Evolutionary conservation across 441 rosid genomes (phyloP).

Genomic region (Isatis lusitanica): DNA sequence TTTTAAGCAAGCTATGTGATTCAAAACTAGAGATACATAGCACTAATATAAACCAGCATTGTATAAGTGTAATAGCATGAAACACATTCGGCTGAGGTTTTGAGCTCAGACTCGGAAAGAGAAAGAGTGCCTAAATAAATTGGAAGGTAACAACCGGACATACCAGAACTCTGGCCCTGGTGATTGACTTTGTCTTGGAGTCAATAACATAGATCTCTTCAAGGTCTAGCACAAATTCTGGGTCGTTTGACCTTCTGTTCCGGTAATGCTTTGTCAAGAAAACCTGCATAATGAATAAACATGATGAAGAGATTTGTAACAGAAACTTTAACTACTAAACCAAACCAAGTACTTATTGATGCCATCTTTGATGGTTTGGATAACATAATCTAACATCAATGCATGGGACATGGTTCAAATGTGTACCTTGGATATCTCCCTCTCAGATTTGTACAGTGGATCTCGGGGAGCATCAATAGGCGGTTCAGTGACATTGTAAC

Average conservation of each 20-base stretch:
- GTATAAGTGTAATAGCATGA: neutral
- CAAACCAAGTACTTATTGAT: neutral
- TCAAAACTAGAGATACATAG: neutral
- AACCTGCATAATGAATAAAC: conserved; percentile 50
- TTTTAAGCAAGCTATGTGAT: neutral
- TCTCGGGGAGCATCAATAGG: conserved; percentile 89
- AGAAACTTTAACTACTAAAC: conserved; percentile 5
- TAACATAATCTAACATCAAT: neutral
- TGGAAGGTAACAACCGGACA: conserved; percentile 25
- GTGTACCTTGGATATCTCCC: conserved; percentile 75
- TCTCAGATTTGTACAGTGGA: conserved; percentile 79
- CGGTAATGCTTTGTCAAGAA: conserved; percentile 85
- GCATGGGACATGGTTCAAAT: neutral
- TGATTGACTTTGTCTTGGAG: conserved; percentile 82
- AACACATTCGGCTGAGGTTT: neutral
- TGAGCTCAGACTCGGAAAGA: neutral
- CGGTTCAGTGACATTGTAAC: conserved; percentile 86
- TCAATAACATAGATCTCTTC: conserved; percentile 94
- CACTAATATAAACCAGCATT: neutral
- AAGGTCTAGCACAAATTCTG: conserved; percentile 86
- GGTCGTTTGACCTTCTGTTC: conserved; percentile 73
- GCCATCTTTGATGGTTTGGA: neutral
- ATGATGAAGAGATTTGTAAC: conserved; percentile 11
- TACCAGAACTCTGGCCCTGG: conserved; percentile 89
- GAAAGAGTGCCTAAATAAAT: neutral